phyloP scores from a whole-genome alignment of 2,329 filamentous ascomycete genomes.

The Neophaeococcomyces aloes region DNA sequence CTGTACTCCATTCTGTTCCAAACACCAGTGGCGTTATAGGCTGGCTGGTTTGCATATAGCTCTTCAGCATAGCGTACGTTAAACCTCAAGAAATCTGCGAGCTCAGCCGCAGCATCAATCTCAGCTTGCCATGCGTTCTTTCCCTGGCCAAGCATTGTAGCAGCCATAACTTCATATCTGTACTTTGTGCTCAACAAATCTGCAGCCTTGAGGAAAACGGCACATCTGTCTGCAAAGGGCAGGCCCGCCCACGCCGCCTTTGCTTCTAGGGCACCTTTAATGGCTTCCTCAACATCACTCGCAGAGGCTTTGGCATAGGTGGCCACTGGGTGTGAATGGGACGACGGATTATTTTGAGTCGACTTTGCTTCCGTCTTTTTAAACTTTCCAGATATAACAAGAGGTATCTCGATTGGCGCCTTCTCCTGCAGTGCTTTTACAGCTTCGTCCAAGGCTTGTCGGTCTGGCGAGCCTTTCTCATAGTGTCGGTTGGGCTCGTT shows the following conservation, averaged over 20 bases:
- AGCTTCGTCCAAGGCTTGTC: slow-evolving; percentile 64
- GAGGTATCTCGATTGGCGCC: slow-evolving; percentile 64
- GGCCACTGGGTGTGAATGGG: slow-evolving; percentile 66
- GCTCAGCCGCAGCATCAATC: slow-evolving; percentile 87
- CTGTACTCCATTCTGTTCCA: slow-evolving; percentile 84
- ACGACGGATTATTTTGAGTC: slow-evolving; percentile 70
- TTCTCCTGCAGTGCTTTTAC: slow-evolving; percentile 58
- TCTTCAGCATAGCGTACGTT: slow-evolving; percentile 91
- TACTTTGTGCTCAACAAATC: slow-evolving; percentile 87
- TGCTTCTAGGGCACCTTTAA: slow-evolving; percentile 73
- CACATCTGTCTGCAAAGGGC: slow-evolving; percentile 81
- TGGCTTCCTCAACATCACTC: slow-evolving; percentile 66
- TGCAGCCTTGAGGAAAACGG: slow-evolving; percentile 90
- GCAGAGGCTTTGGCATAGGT: slow-evolving; percentile 73
- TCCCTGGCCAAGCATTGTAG: slow-evolving; percentile 90
- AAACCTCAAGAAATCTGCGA: slow-evolving; percentile 87
- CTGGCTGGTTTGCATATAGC: slow-evolving; percentile 76
- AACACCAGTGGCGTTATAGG: slow-evolving; percentile 68
- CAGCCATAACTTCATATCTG: slow-evolving; percentile 90
- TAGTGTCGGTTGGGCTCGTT: slow-evolving; percentile 99
- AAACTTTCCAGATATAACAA: slow-evolving; percentile 73
- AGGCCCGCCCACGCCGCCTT: slow-evolving; percentile 77
- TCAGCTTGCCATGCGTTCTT: slow-evolving; percentile 99
- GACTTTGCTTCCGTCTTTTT: slow-evolving; percentile 56
- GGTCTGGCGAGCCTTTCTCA: slow-evolving; percentile 67